Evolutionary conservation across 441 rosid genomes (phyloP), one percentile per base, ranked within the genome.

Genomic region (Eruca vesicaria): DNA sequence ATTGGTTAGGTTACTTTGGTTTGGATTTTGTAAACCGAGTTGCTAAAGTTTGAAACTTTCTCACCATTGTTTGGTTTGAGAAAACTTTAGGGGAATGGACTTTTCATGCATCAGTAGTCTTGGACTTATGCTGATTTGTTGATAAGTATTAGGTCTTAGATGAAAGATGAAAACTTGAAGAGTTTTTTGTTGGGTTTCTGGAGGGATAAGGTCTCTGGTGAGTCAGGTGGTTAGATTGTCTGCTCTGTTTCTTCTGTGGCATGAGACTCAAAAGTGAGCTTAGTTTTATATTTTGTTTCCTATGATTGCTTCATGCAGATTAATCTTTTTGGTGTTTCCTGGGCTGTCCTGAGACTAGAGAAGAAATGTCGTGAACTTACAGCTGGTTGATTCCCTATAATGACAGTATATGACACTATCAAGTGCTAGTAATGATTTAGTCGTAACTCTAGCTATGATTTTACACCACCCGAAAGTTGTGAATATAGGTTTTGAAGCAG

Each of bases 361-460:
- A 43, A 43, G 18, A 10, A 43, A 43, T 43, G 50, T 64, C 16
- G 55, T 73, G 57, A 50, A 45, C 23, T 58, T 32, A 41, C 48
- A 1, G 16, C 48, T 41, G 48, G 20, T 18, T 64, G 63, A 52
- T 53, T 63, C 8, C 4, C 19, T 63, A 2, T 35, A 16, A 10
- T 62, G 53, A 52, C 59, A 18, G 36, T 32, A 26, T 72, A 52
- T 38, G 69, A 56, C 33, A 35, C 32, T 55, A 15, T 26, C 29
- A 45, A 41, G 23, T 74, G 60, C 38, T 45, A 66, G 29, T 31
- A n/a, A 33, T 66, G 61, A 59, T 63, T 4, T 66, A 36, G 11
- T 72, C 62, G 48, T 61, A 45, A 15, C 14, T 26, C 31, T 62
- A 11, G 11, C 36, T 60, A 12, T 71, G 32, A 21, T 53, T 60